These are phyloP conservation scores for Dissophora ornata DNA, from an alignment of 192 early-diverging fungal species.

Conservation along the genomic window DNA sequence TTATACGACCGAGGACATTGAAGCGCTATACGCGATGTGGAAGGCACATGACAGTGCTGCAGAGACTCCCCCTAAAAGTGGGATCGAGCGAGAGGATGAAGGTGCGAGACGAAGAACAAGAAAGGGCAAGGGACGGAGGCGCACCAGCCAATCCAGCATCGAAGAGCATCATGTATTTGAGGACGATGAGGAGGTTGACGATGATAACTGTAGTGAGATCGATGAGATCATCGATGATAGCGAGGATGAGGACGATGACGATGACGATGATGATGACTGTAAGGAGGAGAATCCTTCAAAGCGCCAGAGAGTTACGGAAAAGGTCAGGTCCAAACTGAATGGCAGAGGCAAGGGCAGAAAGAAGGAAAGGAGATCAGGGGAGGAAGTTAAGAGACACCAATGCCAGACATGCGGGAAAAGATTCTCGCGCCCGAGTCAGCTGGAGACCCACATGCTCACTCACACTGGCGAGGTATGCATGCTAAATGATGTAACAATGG, in stretches of 20 bases:
- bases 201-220: not conserved
- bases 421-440: constrained; percentile 18
- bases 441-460: not conserved
- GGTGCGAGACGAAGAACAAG: not conserved
- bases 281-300: not conserved
- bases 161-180: not conserved
- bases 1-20: constrained; percentile 1
- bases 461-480: constrained; percentile 15
- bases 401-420: not conserved
- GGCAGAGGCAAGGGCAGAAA: not conserved
- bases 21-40: not conserved
- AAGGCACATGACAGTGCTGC: not conserved
- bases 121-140: constrained; percentile 1
- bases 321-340: not conserved
- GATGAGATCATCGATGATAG: too few relatives aligned
- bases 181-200: not conserved
- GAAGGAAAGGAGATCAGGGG: not conserved
- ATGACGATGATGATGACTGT: not conserved
- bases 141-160: not conserved
- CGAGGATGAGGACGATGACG: not conserved
- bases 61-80: not conserved
- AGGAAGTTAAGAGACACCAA: not conserved
- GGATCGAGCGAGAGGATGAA: not conserved
- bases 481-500: too few relatives aligned
- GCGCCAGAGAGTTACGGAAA: not conserved